Evolutionary conservation across 441 rosid species (phyloP), one percentile per base, ranked within the genome.

Genomic region (Euphorbia celastroides): DNA sequence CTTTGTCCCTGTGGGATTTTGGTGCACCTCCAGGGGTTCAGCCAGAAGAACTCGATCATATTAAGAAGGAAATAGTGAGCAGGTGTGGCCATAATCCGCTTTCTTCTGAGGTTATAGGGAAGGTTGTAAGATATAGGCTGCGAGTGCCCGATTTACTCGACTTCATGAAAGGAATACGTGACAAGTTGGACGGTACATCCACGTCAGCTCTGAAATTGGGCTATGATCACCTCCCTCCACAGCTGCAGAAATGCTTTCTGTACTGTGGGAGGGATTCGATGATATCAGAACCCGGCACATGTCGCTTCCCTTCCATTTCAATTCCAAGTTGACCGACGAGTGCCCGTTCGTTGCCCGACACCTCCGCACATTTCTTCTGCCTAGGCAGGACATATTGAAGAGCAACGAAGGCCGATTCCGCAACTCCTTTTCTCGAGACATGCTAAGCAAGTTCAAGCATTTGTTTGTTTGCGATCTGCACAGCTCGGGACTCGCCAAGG

Each of bases 11-110:
- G 28, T 72, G 72, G 26, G 13, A 23, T 20, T 30, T 26, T 46
- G 25, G 31, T 51, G 68, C 68, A 2, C 70, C 70, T 27, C 2
- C 34, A n/a, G 65, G 44, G 16, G 17, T 16, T 14, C 67, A 50
- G 31, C 25, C 42, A 3, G 32, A 52, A 7, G 25, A 22, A 9
- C 36, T 20, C 11, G 9, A 52, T 12, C 6, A 59, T 8, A 57
- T 74, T 3, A 70, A 62, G 25, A 20, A 62, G 27, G 54, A 67
- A 16, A 72, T 80, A 27, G 46, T 72, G 22, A 32, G 25, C 19
- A 79, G 72, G 41, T 75, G 73, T 38, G 26, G 3, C 16, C 0
- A 76, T 80, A 28, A 57, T 70, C 81, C 84, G 62, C 52, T 75
- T 5, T 74, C 48, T 0, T 22, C 79, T 11, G 72, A 61, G 23